These are phyloP conservation scores for Neonectria punicea DNA, from an alignment of 2,329 filamentous ascomycete species.

Conservation along the genomic window DNA sequence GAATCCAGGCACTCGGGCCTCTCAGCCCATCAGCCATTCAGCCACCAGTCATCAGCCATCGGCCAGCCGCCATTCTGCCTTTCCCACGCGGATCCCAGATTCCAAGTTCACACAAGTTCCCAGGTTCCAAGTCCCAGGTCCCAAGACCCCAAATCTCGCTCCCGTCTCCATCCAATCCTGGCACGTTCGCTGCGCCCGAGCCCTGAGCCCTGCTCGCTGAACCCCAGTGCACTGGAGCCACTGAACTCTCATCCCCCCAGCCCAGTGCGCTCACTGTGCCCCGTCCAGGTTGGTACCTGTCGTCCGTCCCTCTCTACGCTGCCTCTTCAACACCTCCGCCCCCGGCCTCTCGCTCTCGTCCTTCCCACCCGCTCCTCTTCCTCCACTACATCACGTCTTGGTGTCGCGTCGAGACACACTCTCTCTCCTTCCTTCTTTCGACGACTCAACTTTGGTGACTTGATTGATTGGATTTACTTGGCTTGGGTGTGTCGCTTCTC, in stretches of 20 bases:
- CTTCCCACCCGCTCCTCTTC: slow-evolving; percentile 29
- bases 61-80: slow-evolving; percentile 22
- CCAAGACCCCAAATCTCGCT: neutral
- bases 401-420: slow-evolving; percentile 36
- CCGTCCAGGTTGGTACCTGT: slow-evolving; percentile 19
- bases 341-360: slow-evolving; percentile 31
- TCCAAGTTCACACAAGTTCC: neutral
- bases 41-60: neutral
- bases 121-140: neutral
- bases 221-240: slow-evolving; percentile 1
- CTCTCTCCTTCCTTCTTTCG: slow-evolving; percentile 22
- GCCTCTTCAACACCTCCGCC: slow-evolving; percentile 42
- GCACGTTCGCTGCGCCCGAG: slow-evolving; percentile 12
- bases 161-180: neutral
- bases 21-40: slow-evolving; percentile 2
- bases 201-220: slow-evolving; percentile 9
- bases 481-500: slow-evolving; percentile 28
- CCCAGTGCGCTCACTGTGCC: slow-evolving; percentile 19
- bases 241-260: neutral
- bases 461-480: slow-evolving; percentile 26
- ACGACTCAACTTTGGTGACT: slow-evolving; percentile 24
- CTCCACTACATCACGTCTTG: slow-evolving; percentile 26
- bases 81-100: slow-evolving; percentile 10
- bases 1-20: slow-evolving; percentile 44
- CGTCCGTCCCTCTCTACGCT: neutral